Conservation (phyloP, 2,329 filamentous ascomycete species). For the Phaeosphaeriaceae sp. region DNA sequence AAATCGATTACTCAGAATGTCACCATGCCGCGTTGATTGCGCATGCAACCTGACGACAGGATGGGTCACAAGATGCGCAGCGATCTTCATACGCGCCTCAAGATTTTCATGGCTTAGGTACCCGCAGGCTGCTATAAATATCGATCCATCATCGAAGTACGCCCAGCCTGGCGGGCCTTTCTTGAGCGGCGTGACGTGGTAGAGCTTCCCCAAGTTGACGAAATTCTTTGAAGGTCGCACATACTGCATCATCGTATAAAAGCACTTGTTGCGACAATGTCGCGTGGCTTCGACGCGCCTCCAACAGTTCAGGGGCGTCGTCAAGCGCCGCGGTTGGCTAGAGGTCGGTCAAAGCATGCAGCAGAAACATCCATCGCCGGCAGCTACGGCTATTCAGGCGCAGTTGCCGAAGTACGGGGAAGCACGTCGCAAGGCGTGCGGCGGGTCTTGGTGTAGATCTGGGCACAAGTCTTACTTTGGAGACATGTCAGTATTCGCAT, state of each 20-base stretch:
- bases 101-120: slow-evolving; percentile 19
- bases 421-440: slow-evolving; percentile 8
- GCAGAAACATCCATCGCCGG: slow-evolving; percentile 8
- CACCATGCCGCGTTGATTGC: slow-evolving; percentile 6
- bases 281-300: not conserved
- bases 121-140: slow-evolving; percentile 15
- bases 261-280: not conserved
- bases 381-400: slow-evolving; percentile 4
- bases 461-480: not conserved
- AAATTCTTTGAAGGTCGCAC: slow-evolving; percentile 13
- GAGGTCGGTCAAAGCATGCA: not conserved
- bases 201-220: slow-evolving; percentile 20
- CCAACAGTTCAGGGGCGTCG: not conserved
- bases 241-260: slow-evolving; percentile 6
- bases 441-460: not conserved
- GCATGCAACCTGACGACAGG: slow-evolving; percentile 13
- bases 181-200: slow-evolving; percentile 8
- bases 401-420: slow-evolving; percentile 11
- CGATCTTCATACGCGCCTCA: slow-evolving; percentile 23
- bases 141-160: slow-evolving; percentile 33
- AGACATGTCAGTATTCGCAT: not conserved
- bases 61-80: slow-evolving; percentile 13
- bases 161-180: slow-evolving; percentile 18
- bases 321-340: not conserved
- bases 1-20: slow-evolving; percentile 9